Evolutionary conservation across 495 filamentous ascomycete species (phyloP).

Genomic region (Annulohypoxylon moriforme): DNA sequence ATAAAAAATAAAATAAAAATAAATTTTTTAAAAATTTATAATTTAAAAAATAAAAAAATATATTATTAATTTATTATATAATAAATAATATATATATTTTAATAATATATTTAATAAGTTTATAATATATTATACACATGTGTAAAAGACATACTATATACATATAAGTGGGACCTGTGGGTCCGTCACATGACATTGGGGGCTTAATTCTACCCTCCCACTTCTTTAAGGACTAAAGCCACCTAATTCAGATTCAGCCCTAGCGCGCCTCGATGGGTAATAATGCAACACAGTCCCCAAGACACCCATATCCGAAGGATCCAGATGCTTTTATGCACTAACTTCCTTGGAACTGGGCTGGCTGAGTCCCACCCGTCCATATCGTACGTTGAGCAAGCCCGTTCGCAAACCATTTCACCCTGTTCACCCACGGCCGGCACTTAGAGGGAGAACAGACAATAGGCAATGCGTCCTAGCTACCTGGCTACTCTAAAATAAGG

Average conservation of each 20-base stretch:
- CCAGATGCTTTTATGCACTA: background rate
- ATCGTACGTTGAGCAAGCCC: constrained; percentile 21
- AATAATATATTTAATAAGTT: too few relatives aligned
- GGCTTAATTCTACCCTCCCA: background rate
- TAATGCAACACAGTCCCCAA: constrained; percentile 33
- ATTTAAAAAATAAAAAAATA: too few relatives aligned
- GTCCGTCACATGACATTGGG: too few relatives aligned
- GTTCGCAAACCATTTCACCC: background rate
- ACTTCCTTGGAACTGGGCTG: constrained; percentile 17
- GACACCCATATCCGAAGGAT: background rate
- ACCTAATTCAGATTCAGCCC: constrained; percentile 19
- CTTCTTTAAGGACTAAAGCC: background rate
- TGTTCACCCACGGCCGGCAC: constrained; percentile 9
- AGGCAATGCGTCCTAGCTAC: background rate
- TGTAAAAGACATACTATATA: too few relatives aligned
- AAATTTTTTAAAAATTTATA: too few relatives aligned
- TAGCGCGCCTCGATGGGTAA: background rate
- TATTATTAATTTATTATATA: too few relatives aligned
- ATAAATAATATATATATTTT: too few relatives aligned
- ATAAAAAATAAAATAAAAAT: too few relatives aligned
- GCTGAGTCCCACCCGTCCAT: constrained; percentile 1
- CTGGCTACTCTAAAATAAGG: constrained; percentile 24
- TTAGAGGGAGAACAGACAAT: background rate
- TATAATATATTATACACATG: too few relatives aligned
- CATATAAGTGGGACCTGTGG: too few relatives aligned